phyloP scores from a whole-genome alignment of 768 basidiomycete species.

The Xanthoconium purpureum region DNA sequence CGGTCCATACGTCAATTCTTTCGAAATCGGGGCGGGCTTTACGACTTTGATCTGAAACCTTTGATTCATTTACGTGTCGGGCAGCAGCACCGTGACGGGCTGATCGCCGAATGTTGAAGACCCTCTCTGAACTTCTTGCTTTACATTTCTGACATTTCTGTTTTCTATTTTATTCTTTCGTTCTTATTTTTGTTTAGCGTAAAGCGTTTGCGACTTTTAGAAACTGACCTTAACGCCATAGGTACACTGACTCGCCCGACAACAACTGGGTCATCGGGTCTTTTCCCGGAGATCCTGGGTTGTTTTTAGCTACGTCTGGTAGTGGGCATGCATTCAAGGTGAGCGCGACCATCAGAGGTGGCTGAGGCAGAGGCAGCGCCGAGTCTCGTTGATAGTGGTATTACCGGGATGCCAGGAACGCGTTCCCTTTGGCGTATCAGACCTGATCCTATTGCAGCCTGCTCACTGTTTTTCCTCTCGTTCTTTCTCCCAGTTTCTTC shows the following conservation, averaged over 20 bases:
- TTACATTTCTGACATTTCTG: not conserved
- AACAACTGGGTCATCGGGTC: slow-evolving; percentile 90
- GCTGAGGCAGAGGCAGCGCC: not conserved
- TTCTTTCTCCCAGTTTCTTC: slow-evolving; percentile 64
- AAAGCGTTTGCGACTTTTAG: too few species aligned
- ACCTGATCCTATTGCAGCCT: not conserved
- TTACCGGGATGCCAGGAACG: not conserved
- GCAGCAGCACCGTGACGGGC: not conserved
- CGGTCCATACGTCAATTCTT: not conserved
- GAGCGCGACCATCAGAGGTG: not conserved
- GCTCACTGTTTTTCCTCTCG: too few species aligned
- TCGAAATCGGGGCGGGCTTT: not conserved
- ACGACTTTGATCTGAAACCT: not conserved
- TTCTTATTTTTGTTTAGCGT: not conserved
- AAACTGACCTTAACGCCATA: slow-evolving; percentile 27
- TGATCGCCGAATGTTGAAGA: too few species aligned
- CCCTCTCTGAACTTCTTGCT: slow-evolving; percentile 3
- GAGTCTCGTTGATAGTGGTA: not conserved
- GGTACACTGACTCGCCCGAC: slow-evolving; percentile 89
- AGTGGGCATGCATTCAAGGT: slow-evolving; percentile 90
- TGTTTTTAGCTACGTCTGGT: slow-evolving; percentile 84
- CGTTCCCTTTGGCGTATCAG: not conserved
- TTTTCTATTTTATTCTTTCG: slow-evolving; percentile 1
- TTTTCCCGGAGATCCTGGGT: slow-evolving; percentile 49
- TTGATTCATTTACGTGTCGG: not conserved